phyloP scores from a whole-genome alignment of 1,284 basidiomycete species.

The Tetrapyrgos nigripes region DNA sequence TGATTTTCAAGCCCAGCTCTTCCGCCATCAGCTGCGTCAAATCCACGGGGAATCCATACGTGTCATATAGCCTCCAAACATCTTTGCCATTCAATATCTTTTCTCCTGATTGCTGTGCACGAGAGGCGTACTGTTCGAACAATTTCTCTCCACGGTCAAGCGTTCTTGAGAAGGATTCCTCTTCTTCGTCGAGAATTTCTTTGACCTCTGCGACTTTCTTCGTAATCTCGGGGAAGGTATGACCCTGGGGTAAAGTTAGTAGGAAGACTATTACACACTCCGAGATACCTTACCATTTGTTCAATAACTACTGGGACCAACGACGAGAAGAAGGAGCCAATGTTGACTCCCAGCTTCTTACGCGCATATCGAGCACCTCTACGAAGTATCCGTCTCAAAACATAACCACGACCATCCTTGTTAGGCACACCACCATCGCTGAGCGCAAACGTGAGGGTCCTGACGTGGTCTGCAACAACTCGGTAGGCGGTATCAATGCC shows the following conservation, averaged over 20 bases:
- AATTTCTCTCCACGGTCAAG: constrained; percentile 97
- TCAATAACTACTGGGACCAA: constrained; percentile 91
- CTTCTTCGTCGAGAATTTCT: constrained; percentile 97
- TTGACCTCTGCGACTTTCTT: constrained; percentile 88
- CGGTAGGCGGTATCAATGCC: constrained; percentile 98
- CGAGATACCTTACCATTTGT: constrained; percentile 69
- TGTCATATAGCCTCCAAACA: constrained; percentile 98
- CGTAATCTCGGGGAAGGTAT: constrained; percentile 93
- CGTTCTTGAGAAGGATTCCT: constrained; percentile 95
- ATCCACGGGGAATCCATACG: constrained; percentile 98
- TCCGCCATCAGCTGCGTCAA: constrained; percentile 98
- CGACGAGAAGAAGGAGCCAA: constrained; percentile 95
- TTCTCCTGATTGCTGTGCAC: constrained; percentile 68
- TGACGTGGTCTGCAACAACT: constrained; percentile 95
- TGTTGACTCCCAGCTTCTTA: constrained; percentile 94
- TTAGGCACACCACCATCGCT: constrained; percentile 97
- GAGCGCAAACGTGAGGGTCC: constrained; percentile 94
- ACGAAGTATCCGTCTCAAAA: constrained; percentile 90
- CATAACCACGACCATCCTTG: constrained; percentile 96
- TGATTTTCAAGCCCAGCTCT: constrained; percentile 87
- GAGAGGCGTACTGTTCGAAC: constrained; percentile 89
- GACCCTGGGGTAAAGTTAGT: constrained; percentile 59
- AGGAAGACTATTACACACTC: constrained; percentile 6
- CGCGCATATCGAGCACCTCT: constrained; percentile 94
- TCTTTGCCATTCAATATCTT: constrained; percentile 88